Percentiles rank a stretch among this genome's conserved stretches.
Conservation (phyloP, 257 asterid genomes). For the Salvia splendens region DNA sequence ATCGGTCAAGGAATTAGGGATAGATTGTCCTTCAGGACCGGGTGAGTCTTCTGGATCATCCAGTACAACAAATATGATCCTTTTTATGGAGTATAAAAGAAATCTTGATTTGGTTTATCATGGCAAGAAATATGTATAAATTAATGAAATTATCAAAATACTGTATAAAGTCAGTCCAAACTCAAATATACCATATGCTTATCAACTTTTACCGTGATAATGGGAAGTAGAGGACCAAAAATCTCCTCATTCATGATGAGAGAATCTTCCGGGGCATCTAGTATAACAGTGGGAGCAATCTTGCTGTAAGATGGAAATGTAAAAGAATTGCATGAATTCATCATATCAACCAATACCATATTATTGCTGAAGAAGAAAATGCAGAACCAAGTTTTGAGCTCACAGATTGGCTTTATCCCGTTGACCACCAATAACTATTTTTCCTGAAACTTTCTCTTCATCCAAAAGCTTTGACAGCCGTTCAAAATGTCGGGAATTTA, state of each 20-base stretch:
- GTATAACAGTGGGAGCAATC: slow-evolving; percentile 76
- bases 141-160: neutral
- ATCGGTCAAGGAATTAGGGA: neutral
- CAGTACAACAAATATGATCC: slow-evolving; percentile 49
- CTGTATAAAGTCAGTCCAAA: slow-evolving; percentile 6
- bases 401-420: slow-evolving; percentile 63
- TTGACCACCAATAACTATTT: slow-evolving; percentile 85
- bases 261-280: slow-evolving; percentile 78
- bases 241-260: slow-evolving; percentile 84
- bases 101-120: neutral
- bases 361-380: neutral
- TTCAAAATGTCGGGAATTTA: slow-evolving; percentile 65
- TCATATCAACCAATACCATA: slow-evolving; percentile 15
- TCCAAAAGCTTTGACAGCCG: slow-evolving; percentile 66
- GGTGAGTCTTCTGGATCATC: slow-evolving; percentile 57
- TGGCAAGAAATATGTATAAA: neutral
- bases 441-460: slow-evolving; percentile 70
- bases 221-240: slow-evolving; percentile 89
- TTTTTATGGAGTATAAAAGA: neutral
- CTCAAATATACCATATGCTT: slow-evolving; percentile 13
- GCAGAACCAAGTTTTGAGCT: slow-evolving; percentile 42
- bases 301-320: slow-evolving; percentile 45
- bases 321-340: slow-evolving; percentile 3
- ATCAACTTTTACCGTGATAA: slow-evolving; percentile 58
- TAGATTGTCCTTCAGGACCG: slow-evolving; percentile 36